Percentiles rank a stretch among this genome's conserved stretches.
Conservation (phyloP, 2,329 filamentous ascomycete genomes). For the Arthrobotrys entomopaga region DNA sequence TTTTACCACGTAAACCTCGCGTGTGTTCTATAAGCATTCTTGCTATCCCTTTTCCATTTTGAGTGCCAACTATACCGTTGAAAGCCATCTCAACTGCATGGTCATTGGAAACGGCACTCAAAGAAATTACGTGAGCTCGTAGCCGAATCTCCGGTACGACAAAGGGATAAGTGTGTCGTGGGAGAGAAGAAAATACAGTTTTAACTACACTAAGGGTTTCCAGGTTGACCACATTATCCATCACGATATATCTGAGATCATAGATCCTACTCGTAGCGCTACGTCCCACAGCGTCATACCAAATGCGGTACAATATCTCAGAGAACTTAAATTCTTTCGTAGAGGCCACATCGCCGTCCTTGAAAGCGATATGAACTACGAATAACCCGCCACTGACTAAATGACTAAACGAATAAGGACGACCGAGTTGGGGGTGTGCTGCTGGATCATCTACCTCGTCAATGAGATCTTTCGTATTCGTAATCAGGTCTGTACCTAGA, state of each 20-base stretch:
- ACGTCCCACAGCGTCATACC: constrained; percentile 6
- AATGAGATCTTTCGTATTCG: too few species aligned
- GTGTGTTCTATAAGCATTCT: constrained; percentile 20
- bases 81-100: constrained; percentile 9
- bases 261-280: neutral
- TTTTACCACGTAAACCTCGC: constrained; percentile 9
- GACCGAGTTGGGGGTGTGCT: neutral
- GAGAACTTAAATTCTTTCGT: constrained; percentile 19
- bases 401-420: neutral
- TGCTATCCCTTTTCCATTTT: constrained; percentile 12
- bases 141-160: too few species aligned
- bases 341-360: neutral
- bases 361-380: constrained; percentile 3
- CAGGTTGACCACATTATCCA: neutral
- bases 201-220: neutral
- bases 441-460: neutral
- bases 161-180: too few species aligned
- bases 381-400: neutral
- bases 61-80: constrained; percentile 18
- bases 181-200: too few species aligned
- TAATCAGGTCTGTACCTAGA: too few species aligned
- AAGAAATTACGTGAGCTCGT: too few species aligned
- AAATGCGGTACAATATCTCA: constrained; percentile 37
- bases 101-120: neutral
- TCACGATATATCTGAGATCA: constrained; percentile 3